Conservation (phyloP, 2,329 filamentous ascomycete species). For the Talaromyces sp. region DNA sequence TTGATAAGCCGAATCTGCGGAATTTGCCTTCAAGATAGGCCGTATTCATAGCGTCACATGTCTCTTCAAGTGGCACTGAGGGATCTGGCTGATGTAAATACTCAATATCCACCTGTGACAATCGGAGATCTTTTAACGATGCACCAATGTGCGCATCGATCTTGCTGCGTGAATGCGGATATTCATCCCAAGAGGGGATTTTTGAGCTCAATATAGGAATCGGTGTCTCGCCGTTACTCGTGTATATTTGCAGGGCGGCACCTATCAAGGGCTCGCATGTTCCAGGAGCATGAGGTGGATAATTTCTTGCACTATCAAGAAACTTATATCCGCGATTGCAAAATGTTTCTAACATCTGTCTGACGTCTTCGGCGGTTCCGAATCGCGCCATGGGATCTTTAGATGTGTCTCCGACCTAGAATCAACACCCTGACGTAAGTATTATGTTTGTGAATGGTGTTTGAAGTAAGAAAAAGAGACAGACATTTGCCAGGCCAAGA, state of each 20-base stretch:
- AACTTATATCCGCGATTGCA: background rate
- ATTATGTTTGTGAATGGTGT: background rate
- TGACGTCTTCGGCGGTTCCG: background rate
- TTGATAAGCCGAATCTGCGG: background rate
- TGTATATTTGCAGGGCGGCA: background rate
- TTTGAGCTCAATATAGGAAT: constrained; percentile 1
- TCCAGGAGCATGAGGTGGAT: background rate
- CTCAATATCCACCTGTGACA: background rate
- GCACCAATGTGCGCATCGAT: background rate
- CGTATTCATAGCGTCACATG: background rate
- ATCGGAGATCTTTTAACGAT: background rate
- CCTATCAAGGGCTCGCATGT: background rate
- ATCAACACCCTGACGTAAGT: too few relatives aligned
- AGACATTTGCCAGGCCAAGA: background rate
- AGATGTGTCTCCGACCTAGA: background rate
- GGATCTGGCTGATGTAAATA: background rate
- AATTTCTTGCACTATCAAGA: constrained; percentile 1
- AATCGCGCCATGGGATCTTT: background rate
- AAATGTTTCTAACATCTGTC: background rate
- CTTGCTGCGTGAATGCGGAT: background rate
- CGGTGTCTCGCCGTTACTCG: background rate
- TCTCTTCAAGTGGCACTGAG: background rate
- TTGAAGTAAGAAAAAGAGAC: background rate
- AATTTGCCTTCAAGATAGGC: background rate
- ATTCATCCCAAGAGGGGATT: background rate